Evolutionary conservation across 2,329 filamentous ascomycete genomes (phyloP).

Genomic region (Botrytis squamosa): DNA sequence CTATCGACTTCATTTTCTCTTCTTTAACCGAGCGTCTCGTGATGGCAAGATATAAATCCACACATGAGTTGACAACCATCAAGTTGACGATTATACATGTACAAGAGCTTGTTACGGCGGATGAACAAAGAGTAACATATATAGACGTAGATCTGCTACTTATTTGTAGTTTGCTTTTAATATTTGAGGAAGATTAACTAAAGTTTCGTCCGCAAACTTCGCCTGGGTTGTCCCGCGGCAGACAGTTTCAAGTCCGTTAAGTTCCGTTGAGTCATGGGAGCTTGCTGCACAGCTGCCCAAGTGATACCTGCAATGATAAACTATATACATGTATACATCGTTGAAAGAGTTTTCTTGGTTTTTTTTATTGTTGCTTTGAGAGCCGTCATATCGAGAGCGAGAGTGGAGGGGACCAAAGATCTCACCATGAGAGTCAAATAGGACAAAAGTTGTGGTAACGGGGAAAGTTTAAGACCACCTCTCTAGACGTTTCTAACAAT

Average conservation of each 20-base stretch:
- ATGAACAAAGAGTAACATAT: neutral
- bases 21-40: neutral
- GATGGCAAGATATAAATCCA: neutral
- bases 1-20: neutral
- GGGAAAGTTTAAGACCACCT: neutral
- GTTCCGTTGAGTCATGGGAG: neutral
- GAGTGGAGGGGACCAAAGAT: neutral
- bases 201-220: neutral
- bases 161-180: neutral
- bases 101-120: neutral
- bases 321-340: neutral
- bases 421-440: neutral
- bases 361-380: neutral
- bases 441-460: neutral
- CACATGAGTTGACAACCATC: neutral
- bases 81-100: neutral
- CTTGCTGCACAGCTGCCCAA: neutral
- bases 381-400: neutral
- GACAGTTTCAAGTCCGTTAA: neutral
- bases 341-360: neutral
- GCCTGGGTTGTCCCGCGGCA: neutral
- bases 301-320: neutral
- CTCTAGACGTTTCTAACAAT: neutral
- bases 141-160: neutral
- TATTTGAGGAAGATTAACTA: neutral